Conservation (phyloP, 768 basidiomycete species). For the Clavulina sp. region DNA sequence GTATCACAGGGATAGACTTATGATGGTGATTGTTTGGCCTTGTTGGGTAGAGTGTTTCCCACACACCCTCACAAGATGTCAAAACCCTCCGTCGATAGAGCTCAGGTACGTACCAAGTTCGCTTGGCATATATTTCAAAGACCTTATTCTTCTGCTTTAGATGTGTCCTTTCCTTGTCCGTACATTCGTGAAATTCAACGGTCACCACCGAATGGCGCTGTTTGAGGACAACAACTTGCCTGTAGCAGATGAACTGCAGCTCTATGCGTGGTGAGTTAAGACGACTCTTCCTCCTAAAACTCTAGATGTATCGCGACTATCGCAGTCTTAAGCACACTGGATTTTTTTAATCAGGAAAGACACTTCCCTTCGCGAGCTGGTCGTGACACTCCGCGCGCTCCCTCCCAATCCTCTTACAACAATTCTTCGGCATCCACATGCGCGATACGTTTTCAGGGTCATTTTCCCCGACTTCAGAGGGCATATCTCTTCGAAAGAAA, state of each 20-base stretch:
- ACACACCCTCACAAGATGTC: no score
- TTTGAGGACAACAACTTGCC: conserved; percentile 68
- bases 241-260: conserved; percentile 63
- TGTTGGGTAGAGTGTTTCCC: no score
- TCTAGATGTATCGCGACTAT: neutral
- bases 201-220: conserved; percentile 52
- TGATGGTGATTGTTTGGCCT: no score
- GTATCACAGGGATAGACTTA: no score
- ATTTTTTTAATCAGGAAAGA: conserved; percentile 66
- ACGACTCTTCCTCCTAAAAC: no score
- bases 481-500: conserved; percentile 55
- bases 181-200: conserved; percentile 64
- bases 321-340: no score
- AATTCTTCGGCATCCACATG: conserved; percentile 68
- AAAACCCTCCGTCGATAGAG: no score
- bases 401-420: conserved; percentile 35
- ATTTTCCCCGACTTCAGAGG: conserved; percentile 54
- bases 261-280: conserved; percentile 54
- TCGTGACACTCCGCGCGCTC: conserved; percentile 60
- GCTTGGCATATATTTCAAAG: no score
- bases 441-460: conserved; percentile 63
- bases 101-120: no score
- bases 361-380: conserved; percentile 59
- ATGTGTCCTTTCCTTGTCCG: conserved; percentile 69
- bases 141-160: no score